These are phyloP conservation scores for Fusarium nodosum DNA, from an alignment of 2,329 filamentous ascomycete genomes.

Conservation along the genomic window DNA sequence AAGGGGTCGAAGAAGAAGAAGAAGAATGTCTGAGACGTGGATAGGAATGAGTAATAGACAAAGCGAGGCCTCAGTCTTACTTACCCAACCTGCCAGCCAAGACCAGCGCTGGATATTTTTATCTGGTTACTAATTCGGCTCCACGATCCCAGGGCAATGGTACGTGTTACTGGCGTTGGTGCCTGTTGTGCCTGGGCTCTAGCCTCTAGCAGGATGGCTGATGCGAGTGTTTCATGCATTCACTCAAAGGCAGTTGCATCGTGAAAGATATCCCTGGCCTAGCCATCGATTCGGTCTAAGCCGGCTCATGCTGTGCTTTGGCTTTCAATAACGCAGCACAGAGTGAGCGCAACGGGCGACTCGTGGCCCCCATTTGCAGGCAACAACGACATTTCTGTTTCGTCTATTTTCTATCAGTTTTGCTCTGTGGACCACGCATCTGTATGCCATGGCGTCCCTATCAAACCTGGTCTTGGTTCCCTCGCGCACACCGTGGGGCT, in stretches of 20 bases:
- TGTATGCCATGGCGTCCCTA: background rate
- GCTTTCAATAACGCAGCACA: constrained; percentile 2
- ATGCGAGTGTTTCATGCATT: constrained; percentile 44
- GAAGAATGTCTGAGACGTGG: constrained; percentile 31
- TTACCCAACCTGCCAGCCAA: constrained; percentile 8
- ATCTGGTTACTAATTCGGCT: constrained; percentile 19
- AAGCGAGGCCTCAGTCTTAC: constrained; percentile 30
- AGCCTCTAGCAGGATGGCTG: constrained; percentile 29
- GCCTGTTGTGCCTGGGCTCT: constrained; percentile 30
- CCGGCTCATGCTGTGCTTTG: constrained; percentile 16
- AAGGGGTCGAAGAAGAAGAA: constrained; percentile 20
- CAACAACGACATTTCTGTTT: constrained; percentile 33
- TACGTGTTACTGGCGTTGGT: constrained; percentile 34
- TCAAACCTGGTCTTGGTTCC: constrained; percentile 25
- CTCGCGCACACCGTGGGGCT: constrained; percentile 45
- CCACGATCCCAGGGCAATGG: constrained; percentile 39
- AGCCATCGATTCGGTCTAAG: background rate
- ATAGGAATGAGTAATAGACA: constrained; percentile 36
- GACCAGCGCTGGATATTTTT: constrained; percentile 29
- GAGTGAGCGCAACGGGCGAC: constrained; percentile 23
- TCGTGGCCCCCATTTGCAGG: constrained; percentile 40
- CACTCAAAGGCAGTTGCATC: constrained; percentile 30
- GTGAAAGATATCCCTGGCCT: constrained; percentile 35
- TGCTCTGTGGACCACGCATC: constrained; percentile 1
- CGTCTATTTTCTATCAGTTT: constrained; percentile 34